These are phyloP conservation scores for Trypanosoma boissoni DNA, from an alignment of 208 protist species.

Conservation along the genomic window DNA sequence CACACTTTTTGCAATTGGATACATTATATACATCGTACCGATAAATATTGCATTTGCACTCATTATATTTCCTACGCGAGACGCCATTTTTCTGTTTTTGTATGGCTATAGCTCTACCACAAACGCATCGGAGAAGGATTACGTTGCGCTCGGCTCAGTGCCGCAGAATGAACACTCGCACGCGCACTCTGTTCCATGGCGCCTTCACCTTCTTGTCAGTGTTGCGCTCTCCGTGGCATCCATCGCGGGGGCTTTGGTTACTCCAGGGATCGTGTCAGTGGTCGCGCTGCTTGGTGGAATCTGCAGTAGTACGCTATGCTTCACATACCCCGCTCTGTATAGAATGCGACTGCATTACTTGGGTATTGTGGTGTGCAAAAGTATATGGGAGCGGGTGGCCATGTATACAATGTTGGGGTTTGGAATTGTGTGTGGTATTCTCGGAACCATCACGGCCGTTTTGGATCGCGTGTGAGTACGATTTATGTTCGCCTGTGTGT, in stretches of 20 bases:
- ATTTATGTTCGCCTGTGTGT: slow-evolving; percentile 10
- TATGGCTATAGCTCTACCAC: slow-evolving; percentile 68
- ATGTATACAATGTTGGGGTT: slow-evolving; percentile 43
- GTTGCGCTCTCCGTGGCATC: slow-evolving; percentile 45
- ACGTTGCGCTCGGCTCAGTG: not conserved
- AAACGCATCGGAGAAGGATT: slow-evolving; percentile 29
- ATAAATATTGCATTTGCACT: slow-evolving; percentile 64
- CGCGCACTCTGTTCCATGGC: slow-evolving; percentile 25
- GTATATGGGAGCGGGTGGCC: slow-evolving; percentile 24
- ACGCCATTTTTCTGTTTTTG: slow-evolving; percentile 78
- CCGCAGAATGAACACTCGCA: slow-evolving; percentile 5
- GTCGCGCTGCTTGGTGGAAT: slow-evolving; percentile 57
- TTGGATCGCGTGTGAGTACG: slow-evolving; percentile 17
- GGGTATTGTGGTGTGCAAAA: slow-evolving; percentile 24
- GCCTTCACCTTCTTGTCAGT: slow-evolving; percentile 65
- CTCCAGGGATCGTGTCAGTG: slow-evolving; percentile 54
- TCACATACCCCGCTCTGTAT: slow-evolving; percentile 60
- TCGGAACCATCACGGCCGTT: slow-evolving; percentile 46
- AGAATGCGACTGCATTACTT: slow-evolving; percentile 46
- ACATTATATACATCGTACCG: slow-evolving; percentile 54
- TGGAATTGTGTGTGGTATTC: slow-evolving; percentile 30
- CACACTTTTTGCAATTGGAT: slow-evolving; percentile 52
- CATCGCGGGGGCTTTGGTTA: slow-evolving; percentile 45
- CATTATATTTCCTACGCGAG: slow-evolving; percentile 70
- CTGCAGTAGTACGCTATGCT: slow-evolving; percentile 64